Conservation (phyloP, 805 yeast genomes). For the Candida boidinii region DNA sequence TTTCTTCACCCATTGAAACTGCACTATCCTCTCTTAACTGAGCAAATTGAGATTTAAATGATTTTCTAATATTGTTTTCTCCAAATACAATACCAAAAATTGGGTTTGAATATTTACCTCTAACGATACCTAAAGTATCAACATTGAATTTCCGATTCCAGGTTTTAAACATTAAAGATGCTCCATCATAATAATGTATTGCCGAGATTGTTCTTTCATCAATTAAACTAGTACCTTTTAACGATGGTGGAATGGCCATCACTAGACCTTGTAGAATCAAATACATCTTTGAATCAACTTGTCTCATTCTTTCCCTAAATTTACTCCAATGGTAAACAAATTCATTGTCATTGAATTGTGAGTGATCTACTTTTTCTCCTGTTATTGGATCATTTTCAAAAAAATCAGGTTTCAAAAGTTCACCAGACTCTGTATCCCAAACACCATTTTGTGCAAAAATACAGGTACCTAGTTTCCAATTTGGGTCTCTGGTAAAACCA, state of each 20-base stretch:
- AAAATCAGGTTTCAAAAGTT: slow-evolving; percentile 40
- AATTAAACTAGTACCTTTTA: slow-evolving; percentile 42
- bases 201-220: slow-evolving; percentile 65
- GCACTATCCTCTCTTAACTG: slow-evolving; percentile 59
- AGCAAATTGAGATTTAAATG: slow-evolving; percentile 58
- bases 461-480: slow-evolving; percentile 71
- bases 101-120: slow-evolving; percentile 70
- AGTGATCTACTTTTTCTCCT: slow-evolving; percentile 34
- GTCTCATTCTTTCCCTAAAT: slow-evolving; percentile 42
- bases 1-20: slow-evolving; percentile 45
- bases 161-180: slow-evolving; percentile 83
- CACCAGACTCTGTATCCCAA: slow-evolving; percentile 46
- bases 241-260: slow-evolving; percentile 62
- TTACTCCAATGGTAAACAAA: slow-evolving; percentile 55
- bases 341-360: slow-evolving; percentile 52
- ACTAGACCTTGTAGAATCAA: slow-evolving; percentile 78
- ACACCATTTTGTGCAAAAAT: slow-evolving; percentile 75
- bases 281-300: slow-evolving; percentile 35
- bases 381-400: slow-evolving; percentile 33
- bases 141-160: slow-evolving; percentile 84
- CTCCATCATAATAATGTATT: slow-evolving; percentile 92
- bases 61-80: slow-evolving; percentile 65
- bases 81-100: slow-evolving; percentile 73
- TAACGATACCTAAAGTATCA: slow-evolving; percentile 80
- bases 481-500: slow-evolving; percentile 56